Conservation (phyloP, 331 rosid species). For the Saraca asoca region DNA sequence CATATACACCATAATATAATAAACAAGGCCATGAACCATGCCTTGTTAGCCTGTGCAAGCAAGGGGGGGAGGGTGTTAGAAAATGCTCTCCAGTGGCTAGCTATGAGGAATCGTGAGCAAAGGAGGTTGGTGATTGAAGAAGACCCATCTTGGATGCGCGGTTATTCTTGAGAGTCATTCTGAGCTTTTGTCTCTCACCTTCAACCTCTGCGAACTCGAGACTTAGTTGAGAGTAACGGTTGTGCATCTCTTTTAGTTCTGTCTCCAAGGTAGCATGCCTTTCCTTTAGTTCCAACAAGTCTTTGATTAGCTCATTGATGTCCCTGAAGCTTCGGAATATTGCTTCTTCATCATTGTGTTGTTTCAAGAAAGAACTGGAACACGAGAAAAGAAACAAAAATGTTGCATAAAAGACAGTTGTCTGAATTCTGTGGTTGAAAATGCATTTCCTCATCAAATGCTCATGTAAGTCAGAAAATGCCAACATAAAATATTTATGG, state of each 20-base stretch:
- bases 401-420: background rate
- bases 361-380: conserved; percentile 88
- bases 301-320: conserved; percentile 94
- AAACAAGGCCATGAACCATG: conserved; percentile 23
- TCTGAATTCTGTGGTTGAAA: too few species aligned
- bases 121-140: conserved; percentile 42
- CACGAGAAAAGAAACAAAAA: conserved; percentile 24
- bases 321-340: conserved; percentile 90
- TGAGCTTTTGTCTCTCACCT: conserved; percentile 96
- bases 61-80: background rate
- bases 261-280: conserved; percentile 71
- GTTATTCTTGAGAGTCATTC: conserved; percentile 88
- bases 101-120: conserved; percentile 58
- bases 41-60: conserved; percentile 38
- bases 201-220: conserved; percentile 98
- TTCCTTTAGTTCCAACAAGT: conserved; percentile 81
- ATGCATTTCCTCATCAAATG: too few species aligned
- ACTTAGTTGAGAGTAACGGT: conserved; percentile 91
- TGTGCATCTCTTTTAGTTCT: conserved; percentile 92
- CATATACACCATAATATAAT: conserved; percentile 33
- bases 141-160: conserved; percentile 64
- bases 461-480: too few species aligned
- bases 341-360: conserved; percentile 89
- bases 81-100: conserved; percentile 28
- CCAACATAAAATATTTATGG: conserved; percentile 7